Percentiles rank a stretch among this genome's conserved stretches.
Evolutionary conservation across 257 asterid species (phyloP).

Genomic region (Ajuga chamaepitys): DNA sequence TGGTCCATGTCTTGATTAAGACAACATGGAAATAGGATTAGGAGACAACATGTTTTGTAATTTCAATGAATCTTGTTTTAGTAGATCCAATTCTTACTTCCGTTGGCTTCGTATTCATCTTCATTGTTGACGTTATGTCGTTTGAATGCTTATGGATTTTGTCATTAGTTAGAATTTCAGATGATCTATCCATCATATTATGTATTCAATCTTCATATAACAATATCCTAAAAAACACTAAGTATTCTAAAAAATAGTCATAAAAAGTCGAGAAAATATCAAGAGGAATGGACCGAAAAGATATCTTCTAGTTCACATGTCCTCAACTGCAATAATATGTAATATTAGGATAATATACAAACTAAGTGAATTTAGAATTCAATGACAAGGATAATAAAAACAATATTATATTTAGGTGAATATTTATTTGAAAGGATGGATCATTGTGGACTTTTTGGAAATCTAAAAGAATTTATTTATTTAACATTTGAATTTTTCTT

Average conservation of each 20-base stretch:
- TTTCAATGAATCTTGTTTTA: slow-evolving; percentile 22
- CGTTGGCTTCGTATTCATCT: neutral
- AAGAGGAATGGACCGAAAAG: too few species aligned
- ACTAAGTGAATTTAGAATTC: too few species aligned
- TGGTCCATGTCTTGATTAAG: slow-evolving; percentile 21
- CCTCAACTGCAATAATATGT: too few species aligned
- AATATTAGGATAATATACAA: too few species aligned
- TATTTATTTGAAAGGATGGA: neutral
- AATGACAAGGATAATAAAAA: too few species aligned
- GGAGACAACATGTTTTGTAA: slow-evolving; percentile 24
- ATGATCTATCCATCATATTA: too few species aligned
- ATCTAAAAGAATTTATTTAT: neutral
- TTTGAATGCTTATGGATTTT: neutral
- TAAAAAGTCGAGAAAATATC: too few species aligned
- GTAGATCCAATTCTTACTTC: neutral
- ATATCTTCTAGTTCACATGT: too few species aligned
- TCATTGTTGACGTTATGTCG: neutral
- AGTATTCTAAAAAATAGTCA: too few species aligned
- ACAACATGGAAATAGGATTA: slow-evolving; percentile 17
- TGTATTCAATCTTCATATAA: too few species aligned
- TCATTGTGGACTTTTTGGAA: neutral
- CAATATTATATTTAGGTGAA: neutral
- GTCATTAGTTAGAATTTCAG: neutral
- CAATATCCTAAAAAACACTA: too few species aligned
- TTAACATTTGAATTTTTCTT: neutral